phyloP scores from a whole-genome alignment of 2,329 filamentous ascomycete species.

The Ascochyta viciae-villosae region DNA sequence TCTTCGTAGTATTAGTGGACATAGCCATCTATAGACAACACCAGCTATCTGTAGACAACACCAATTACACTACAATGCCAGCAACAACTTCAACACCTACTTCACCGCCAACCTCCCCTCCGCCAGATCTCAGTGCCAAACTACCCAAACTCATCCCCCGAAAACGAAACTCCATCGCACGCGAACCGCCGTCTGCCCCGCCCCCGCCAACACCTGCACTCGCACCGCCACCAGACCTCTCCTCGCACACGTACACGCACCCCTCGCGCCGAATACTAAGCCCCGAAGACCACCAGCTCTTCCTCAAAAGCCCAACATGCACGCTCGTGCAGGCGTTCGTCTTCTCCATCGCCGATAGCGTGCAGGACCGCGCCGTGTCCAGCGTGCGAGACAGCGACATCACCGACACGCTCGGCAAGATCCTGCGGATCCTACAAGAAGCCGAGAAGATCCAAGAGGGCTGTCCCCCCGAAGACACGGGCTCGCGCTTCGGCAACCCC shows the following conservation, averaged over 20 bases:
- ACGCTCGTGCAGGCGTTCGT: conserved; percentile 81
- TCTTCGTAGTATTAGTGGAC: no score
- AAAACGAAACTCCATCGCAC: conserved; percentile 31
- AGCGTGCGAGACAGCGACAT: conserved; percentile 64
- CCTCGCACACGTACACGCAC: conserved; percentile 66
- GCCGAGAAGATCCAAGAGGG: conserved; percentile 70
- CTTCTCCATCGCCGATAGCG: conserved; percentile 83
- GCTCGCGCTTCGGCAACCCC: conserved; percentile 94
- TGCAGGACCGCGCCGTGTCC: conserved; percentile 73
- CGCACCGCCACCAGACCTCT: conserved; percentile 69
- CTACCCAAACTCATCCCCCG: conserved; percentile 48
- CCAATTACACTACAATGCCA: conserved; percentile 21
- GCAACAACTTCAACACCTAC: conserved; percentile 1
- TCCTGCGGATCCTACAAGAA: conserved; percentile 74
- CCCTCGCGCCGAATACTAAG: conserved; percentile 85
- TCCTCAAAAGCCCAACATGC: conserved; percentile 78
- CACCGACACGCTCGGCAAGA: conserved; percentile 66
- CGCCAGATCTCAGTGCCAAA: conserved; percentile 35
- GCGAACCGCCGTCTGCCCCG: conserved; percentile 54
- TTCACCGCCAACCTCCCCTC: conserved; percentile 7
- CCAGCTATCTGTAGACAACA: not conserved
- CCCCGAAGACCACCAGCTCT: conserved; percentile 78
- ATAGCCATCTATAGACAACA: no score
- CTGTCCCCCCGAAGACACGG: conserved; percentile 84
- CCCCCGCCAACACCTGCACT: conserved; percentile 78